phyloP scores from a whole-genome alignment of 805 yeast genomes.

The Saturnispora besseyi region DNA sequence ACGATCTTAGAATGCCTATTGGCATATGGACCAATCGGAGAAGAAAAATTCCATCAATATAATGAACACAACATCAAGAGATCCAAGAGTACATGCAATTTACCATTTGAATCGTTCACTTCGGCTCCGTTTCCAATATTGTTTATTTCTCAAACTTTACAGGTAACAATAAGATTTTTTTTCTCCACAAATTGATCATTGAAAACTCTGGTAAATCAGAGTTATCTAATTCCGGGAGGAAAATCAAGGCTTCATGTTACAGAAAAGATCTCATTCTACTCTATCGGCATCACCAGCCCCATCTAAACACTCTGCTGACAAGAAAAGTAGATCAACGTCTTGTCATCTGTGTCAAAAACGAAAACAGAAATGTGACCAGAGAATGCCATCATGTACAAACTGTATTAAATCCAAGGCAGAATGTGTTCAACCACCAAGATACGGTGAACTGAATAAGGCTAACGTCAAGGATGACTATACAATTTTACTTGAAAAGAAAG shows the following conservation, averaged over 20 bases:
- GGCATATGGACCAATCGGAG: no score
- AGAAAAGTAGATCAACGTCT: slow-evolving; percentile 48
- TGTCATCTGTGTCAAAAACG: slow-evolving; percentile 49
- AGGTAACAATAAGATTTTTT: not conserved
- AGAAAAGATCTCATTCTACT: not conserved
- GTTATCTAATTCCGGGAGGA: not conserved
- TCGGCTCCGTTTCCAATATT: no score
- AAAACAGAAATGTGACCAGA: slow-evolving; percentile 58
- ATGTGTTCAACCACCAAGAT: slow-evolving; percentile 58
- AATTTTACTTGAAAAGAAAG: slow-evolving; percentile 43
- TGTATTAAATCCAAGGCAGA: slow-evolving; percentile 54
- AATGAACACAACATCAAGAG: no score
- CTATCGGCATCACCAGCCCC: not conserved
- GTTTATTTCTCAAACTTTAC: no score
- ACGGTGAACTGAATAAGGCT: slow-evolving; percentile 31
- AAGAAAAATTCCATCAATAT: no score
- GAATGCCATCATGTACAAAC: slow-evolving; percentile 55
- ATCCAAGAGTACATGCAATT: no score
- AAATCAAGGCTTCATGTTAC: not conserved
- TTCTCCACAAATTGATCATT: not conserved
- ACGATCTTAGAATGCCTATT: no score
- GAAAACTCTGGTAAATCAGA: not conserved
- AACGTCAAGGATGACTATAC: slow-evolving; percentile 51
- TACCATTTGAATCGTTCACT: no score
- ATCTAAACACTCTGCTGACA: slow-evolving; percentile 25